These are phyloP conservation scores for Neoascochyta sp. DNA, from an alignment of 2,329 filamentous ascomycete species.

Conservation along the genomic window DNA sequence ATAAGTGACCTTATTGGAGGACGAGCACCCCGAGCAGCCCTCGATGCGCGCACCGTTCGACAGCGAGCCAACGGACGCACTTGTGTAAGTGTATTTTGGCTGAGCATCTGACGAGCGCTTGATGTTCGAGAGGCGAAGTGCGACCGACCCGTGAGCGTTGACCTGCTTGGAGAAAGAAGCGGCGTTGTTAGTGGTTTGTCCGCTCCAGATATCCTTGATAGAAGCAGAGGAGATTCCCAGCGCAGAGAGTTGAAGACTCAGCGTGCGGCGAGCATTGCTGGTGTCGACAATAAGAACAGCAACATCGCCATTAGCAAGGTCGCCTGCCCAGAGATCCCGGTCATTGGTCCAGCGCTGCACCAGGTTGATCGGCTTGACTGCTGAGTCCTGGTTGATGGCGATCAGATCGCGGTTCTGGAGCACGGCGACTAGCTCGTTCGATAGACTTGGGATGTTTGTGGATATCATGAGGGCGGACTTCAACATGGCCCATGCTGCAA, in stretches of 20 bases:
- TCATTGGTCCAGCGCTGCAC: constrained; percentile 17
- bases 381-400: constrained; percentile 18
- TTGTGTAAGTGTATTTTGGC: constrained; percentile 13
- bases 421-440: constrained; percentile 10
- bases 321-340: constrained; percentile 17
- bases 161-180: constrained; percentile 16
- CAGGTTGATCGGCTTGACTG: constrained; percentile 16
- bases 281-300: constrained; percentile 17
- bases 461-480: constrained; percentile 21
- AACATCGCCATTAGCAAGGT: constrained; percentile 18
- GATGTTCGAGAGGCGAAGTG: constrained; percentile 16
- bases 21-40: constrained; percentile 15
- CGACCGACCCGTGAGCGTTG: constrained; percentile 14
- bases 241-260: constrained; percentile 11
- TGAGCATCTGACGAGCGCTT: constrained; percentile 7
- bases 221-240: constrained; percentile 14
- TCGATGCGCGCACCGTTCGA: constrained; percentile 12
- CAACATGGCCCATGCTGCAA: constrained; percentile 19
- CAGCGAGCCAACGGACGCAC: constrained; percentile 14
- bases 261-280: constrained; percentile 13
- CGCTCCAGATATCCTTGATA: constrained; percentile 17
- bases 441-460: constrained; percentile 12
- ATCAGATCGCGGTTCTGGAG: constrained; percentile 20
- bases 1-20: constrained; percentile 16
- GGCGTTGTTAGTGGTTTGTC: constrained; percentile 6